Conservation (phyloP, 495 filamentous ascomycete species). For the Penicillium paxilli region DNA sequence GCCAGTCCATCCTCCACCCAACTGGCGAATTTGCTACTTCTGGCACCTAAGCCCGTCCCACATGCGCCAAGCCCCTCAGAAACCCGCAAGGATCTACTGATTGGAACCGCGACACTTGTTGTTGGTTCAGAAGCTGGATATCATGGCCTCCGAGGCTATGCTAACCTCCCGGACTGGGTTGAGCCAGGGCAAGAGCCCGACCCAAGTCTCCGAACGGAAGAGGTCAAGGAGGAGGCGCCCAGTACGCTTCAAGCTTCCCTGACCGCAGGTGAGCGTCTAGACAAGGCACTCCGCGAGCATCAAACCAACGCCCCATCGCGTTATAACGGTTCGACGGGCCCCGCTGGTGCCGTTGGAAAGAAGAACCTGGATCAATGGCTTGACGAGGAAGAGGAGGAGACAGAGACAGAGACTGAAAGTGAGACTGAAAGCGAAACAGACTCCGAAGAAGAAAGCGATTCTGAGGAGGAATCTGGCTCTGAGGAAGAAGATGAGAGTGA, state of each 20-base stretch:
- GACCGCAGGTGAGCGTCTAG: conserved; percentile 66
- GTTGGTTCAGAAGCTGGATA: conserved; percentile 72
- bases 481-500: conserved; percentile 48
- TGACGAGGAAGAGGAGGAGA: conserved; percentile 48
- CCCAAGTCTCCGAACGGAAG: conserved; percentile 61
- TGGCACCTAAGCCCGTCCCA: conserved; percentile 92
- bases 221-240: conserved; percentile 30
- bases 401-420: conserved; percentile 47
- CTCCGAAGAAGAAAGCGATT: conserved; percentile 40
- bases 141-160: conserved; percentile 73
- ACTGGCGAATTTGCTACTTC: conserved; percentile 82
- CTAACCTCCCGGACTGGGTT: conserved; percentile 82
- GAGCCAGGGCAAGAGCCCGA: conserved; percentile 77
- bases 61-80: conserved; percentile 83
- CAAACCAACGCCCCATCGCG: conserved; percentile 25
- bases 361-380: conserved; percentile 93
- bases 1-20: conserved; percentile 72
- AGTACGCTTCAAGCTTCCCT: conserved; percentile 30
- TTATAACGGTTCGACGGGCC: conserved; percentile 3
- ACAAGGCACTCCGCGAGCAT: conserved; percentile 51
- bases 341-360: conserved; percentile 37
- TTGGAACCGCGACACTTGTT: conserved; percentile 84
- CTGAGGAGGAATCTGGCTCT: conserved; percentile 47
- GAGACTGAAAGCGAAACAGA: conserved; percentile 47
- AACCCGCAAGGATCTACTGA: conserved; percentile 66